phyloP scores from a whole-genome alignment of 2,329 filamentous ascomycete species.

The Aspergillus neoniger region DNA sequence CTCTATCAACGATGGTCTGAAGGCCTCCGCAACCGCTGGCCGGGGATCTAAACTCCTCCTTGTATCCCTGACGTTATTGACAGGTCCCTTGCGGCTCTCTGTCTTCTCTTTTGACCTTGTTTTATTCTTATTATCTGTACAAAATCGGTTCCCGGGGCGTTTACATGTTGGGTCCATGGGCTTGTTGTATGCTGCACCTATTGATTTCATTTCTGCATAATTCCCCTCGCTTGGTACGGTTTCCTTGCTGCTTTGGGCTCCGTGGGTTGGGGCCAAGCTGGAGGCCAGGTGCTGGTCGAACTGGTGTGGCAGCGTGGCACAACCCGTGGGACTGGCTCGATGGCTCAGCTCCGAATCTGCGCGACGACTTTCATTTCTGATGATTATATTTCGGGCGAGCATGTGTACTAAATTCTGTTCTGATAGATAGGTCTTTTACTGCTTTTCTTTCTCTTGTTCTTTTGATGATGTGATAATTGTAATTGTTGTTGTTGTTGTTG shows the following conservation, averaged over 20 bases:
- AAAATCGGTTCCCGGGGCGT: conserved; percentile 29
- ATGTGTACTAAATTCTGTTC: conserved; percentile 15
- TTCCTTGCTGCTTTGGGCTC: neutral
- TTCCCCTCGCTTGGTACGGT: conserved; percentile 9
- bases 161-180: conserved; percentile 23
- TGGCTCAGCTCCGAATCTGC: conserved; percentile 10
- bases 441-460: conserved; percentile 11
- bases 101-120: conserved; percentile 1
- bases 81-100: conserved; percentile 9
- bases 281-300: conserved; percentile 17
- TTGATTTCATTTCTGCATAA: conserved; percentile 11
- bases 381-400: conserved; percentile 16
- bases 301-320: neutral
- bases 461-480: no score
- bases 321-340: neutral
- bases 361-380: conserved; percentile 15
- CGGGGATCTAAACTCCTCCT: conserved; percentile 30
- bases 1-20: conserved; percentile 90
- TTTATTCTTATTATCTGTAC: conserved; percentile 27
- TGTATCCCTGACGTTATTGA: neutral
- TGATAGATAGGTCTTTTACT: conserved; percentile 19
- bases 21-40: conserved; percentile 73
- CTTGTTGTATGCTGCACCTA: conserved; percentile 14
- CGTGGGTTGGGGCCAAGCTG: no score
- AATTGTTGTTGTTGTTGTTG: neutral